These are phyloP conservation scores for Hypoxylon sp. DNA, from an alignment of 2,329 filamentous ascomycete species.

Conservation along the genomic window DNA sequence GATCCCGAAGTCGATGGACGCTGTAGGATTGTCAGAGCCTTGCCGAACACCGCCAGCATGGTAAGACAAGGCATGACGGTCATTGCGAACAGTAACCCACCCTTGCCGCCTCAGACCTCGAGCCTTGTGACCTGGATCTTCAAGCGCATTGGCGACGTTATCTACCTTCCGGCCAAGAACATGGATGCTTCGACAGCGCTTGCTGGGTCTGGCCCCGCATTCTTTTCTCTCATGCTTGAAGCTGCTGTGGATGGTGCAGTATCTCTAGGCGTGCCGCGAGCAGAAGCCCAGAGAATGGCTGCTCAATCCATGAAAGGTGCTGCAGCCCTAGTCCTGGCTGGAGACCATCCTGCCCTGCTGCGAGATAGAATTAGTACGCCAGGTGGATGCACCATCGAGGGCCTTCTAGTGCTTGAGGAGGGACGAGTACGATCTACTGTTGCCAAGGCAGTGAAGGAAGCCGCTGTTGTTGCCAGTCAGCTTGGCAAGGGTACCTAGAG, in stretches of 20 bases:
- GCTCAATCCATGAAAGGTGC: conserved; percentile 83
- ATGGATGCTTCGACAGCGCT: conserved; percentile 83
- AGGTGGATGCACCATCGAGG: conserved; percentile 82
- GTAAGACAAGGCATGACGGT: conserved; percentile 88
- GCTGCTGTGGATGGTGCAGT: conserved; percentile 82
- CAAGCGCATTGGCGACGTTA: conserved; percentile 77
- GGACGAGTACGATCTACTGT: conserved; percentile 76
- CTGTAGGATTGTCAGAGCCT: conserved; percentile 79
- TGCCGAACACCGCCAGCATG: conserved; percentile 86
- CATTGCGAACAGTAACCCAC: conserved; percentile 73
- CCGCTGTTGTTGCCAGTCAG: conserved; percentile 76
- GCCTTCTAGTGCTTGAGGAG: conserved; percentile 80
- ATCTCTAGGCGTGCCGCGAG: conserved; percentile 80
- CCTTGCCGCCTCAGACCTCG: conserved; percentile 66
- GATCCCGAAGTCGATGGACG: conserved; percentile 61
- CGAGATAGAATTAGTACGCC: conserved; percentile 83
- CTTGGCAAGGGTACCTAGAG: conserved; percentile 69
- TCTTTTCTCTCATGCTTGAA: conserved; percentile 81
- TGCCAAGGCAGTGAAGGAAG: conserved; percentile 76
- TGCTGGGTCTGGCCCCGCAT: conserved; percentile 80
- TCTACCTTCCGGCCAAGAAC: conserved; percentile 72
- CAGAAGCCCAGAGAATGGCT: conserved; percentile 81
- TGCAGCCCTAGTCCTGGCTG: conserved; percentile 75
- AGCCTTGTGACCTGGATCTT: conserved; percentile 81
- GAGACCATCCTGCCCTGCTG: conserved; percentile 81